Evolutionary conservation across 495 filamentous ascomycete species (phyloP).

Genomic region (Hypomontagnella monticulosa): DNA sequence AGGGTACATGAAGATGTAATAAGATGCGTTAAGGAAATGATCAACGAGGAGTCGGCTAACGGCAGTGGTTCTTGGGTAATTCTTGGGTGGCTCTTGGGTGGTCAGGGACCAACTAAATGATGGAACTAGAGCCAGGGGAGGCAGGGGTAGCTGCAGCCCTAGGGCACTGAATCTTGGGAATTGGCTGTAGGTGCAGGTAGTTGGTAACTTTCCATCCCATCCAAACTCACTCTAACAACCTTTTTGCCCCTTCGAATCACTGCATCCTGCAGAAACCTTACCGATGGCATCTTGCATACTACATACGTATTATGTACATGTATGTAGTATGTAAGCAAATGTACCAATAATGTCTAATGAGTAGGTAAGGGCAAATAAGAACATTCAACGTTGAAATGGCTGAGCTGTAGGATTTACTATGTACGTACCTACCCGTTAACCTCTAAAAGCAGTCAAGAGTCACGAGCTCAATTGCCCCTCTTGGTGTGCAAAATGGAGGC

Average conservation of each 20-base stretch:
- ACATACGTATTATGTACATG: background rate
- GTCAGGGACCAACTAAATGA: slow-evolving; percentile 37
- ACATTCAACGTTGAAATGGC: background rate
- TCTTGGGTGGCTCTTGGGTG: too few species aligned
- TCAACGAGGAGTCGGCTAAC: slow-evolving; percentile 23
- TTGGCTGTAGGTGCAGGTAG: background rate
- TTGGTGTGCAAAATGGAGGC: slow-evolving; percentile 12
- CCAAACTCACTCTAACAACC: slow-evolving; percentile 16
- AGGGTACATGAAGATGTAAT: slow-evolving; percentile 18
- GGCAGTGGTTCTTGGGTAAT: background rate
- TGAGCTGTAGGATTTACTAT: background rate
- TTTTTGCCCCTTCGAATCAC: background rate
- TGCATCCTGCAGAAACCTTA: background rate
- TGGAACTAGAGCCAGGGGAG: slow-evolving; percentile 28
- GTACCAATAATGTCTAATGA: background rate
- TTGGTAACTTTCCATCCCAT: slow-evolving; percentile 1
- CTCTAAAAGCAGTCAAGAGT: slow-evolving; percentile 12
- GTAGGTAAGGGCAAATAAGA: background rate
- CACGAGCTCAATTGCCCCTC: slow-evolving; percentile 40
- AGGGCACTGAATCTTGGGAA: slow-evolving; percentile 33
- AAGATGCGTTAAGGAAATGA: slow-evolving; percentile 30
- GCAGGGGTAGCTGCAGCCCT: slow-evolving; percentile 44
- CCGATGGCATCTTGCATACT: background rate
- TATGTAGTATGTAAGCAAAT: too few species aligned
- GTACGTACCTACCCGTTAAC: background rate